Evolutionary conservation across 2,329 filamentous ascomycete genomes (phyloP).

Genomic region (Blastomyces emzantsi): DNA sequence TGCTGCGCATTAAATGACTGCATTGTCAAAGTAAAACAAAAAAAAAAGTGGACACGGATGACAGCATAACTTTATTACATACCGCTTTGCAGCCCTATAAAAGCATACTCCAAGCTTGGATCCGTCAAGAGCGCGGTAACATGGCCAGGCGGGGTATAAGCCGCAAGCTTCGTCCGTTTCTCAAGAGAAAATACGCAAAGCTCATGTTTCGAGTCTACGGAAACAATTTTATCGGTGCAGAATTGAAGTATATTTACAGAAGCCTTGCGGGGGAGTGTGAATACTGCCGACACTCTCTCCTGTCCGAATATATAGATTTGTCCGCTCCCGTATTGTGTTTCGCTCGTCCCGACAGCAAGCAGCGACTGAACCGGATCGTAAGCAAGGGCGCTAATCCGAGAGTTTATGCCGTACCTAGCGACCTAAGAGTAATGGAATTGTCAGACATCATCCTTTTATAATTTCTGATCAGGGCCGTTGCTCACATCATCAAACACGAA

Average conservation of each 20-base stretch:
- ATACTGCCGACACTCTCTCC: slow-evolving; percentile 64
- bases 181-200: slow-evolving; percentile 74
- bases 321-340: slow-evolving; percentile 75
- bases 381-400: slow-evolving; percentile 64
- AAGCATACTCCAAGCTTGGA: slow-evolving; percentile 85
- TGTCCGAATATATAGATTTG: slow-evolving; percentile 86
- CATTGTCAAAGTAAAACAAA: neutral
- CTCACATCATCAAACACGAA: slow-evolving; percentile 74
- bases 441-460: neutral
- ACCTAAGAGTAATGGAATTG: slow-evolving; percentile 35
- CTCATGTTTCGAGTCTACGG: slow-evolving; percentile 78
- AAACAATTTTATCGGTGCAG: slow-evolving; percentile 74
- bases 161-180: slow-evolving; percentile 55
- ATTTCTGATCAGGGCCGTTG: neutral
- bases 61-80: slow-evolving; percentile 15
- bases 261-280: slow-evolving; percentile 60
- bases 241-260: slow-evolving; percentile 76
- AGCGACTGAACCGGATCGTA: slow-evolving; percentile 94
- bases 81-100: slow-evolving; percentile 70
- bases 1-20: neutral
- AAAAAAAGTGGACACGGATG: neutral
- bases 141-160: slow-evolving; percentile 66
- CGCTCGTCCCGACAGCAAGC: slow-evolving; percentile 80
- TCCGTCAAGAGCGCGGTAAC: slow-evolving; percentile 71
- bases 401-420: slow-evolving; percentile 72